Base-by-base conservation (phyloP, 106 monocot genomes). In the Apostasia shenzhenica region DNA sequence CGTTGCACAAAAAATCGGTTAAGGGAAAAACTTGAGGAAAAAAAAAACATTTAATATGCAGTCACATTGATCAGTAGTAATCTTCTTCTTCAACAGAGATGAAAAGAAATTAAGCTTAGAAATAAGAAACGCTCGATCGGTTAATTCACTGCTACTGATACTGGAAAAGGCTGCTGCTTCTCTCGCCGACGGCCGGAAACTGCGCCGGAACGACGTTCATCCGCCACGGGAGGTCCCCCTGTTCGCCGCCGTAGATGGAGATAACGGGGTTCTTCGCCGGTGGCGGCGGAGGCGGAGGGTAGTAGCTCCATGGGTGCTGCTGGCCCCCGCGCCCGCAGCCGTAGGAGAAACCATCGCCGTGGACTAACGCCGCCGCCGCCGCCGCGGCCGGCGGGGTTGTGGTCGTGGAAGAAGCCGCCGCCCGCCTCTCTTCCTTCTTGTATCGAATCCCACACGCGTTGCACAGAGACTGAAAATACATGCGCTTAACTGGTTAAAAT, bases 361-460 rank as follows among this genome's bases (percentile, higher is more conserved):
- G 13, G 49, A 66, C 45, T 5, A 45, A 40, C 26, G 63, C 38
- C 8, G 70, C 43, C 42, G 70, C 11, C 40, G 67, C 10, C 11
- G 48, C 63, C 12, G 60, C 3, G 5, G 62, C 45, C 50, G 79
- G 13, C 7, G 73, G 38, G 4, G 72, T 13, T 0, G 79, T 38
- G 8, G 70, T 43, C 11, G 71, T n/a, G 1, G 83, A 26, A 41
- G 93, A 74, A 1, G 90, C 83, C 1, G 97, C 97, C 1, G 92
- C 89, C 2, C 92, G 70, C 57, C 97, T 41, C 67, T 97, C 92
- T 67, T 97, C 97, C 57, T 97, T 97, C 82, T 97, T 97, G 89
- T 87, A 92, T 2, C 97, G 75, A 49, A 97, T 97, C 14, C 97
- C 97, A 45, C 97, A 97, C 1, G 97, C 97, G 63, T 97, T 97